Evolutionary conservation across 371 early-diverging fungal genomes (phyloP).

Genomic region (Lichtheimia corymbifera): DNA sequence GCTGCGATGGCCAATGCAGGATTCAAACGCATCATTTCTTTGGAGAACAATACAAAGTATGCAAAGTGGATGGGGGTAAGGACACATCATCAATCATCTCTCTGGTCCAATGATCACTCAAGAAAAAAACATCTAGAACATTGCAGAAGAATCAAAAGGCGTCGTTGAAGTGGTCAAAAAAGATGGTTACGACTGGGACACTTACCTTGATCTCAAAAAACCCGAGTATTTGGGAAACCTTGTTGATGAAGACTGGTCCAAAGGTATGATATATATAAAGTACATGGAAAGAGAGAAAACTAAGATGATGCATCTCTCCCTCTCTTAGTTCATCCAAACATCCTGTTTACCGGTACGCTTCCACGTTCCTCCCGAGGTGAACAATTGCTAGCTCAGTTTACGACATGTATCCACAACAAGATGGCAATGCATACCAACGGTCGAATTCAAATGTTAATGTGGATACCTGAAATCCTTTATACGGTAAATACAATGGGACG

Average conservation of each 20-base stretch:
- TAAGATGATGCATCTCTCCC: neutral
- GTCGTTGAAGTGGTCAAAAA: constrained; percentile 27
- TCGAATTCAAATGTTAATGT: constrained; percentile 51
- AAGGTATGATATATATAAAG: constrained; percentile 17
- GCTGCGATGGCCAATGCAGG: constrained; percentile 33
- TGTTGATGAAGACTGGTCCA: constrained; percentile 34
- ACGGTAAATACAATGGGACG: constrained; percentile 16
- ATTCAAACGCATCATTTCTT: constrained; percentile 32
- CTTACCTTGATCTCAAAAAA: constrained; percentile 35
- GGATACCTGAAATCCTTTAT: constrained; percentile 39
- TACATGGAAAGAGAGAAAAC: neutral
- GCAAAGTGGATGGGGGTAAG: constrained; percentile 26
- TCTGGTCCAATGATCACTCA: neutral
- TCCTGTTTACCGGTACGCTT: constrained; percentile 48
- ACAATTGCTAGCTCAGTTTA: constrained; percentile 45
- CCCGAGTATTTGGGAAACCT: constrained; percentile 30
- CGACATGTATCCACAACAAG: constrained; percentile 36
- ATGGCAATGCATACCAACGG: constrained; percentile 50
- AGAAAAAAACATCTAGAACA: constrained; percentile 7
- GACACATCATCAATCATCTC: neutral
- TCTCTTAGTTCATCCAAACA: constrained; percentile 34
- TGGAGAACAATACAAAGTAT: constrained; percentile 36
- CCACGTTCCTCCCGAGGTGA: constrained; percentile 44
- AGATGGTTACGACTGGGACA: constrained; percentile 53
- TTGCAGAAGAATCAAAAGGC: constrained; percentile 12